Evolutionary conservation across 2,329 filamentous ascomycete genomes (phyloP), one percentile per base, ranked within the genome.

Genomic region (Fusarium sp.): DNA sequence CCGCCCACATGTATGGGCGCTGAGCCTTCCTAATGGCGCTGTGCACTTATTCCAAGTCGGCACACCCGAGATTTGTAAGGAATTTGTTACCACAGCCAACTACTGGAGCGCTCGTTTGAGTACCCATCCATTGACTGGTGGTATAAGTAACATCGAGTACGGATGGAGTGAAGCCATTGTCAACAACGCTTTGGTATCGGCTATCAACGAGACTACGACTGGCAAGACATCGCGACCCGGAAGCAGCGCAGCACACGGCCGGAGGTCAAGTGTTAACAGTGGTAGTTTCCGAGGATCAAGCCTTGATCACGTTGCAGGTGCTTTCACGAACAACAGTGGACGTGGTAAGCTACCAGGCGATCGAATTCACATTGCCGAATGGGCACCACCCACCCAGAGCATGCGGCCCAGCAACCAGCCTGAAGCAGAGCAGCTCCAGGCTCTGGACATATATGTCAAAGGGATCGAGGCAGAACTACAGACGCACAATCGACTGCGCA

Each of bases 21-120:
- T 99, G 57, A 97, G 93, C 70, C 85, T 99, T 49, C 95, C 96
- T 0, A 97, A 92, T 4, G 96, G 96, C 18, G 95, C 95, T 1
- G 95, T 99, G 2, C 96, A 99, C 80, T 87, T 99, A n/a, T 99
- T 99, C 87, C 95, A 98, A 78, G 96, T 96, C 54, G 96, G 96
- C 62, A 99, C 96, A 2, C 90, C 94, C 0, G 96, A 99, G 76
- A 97, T 98, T 77, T 93, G 95, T 76, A 92, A 93, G 75, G 96
- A 99, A 80, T 99, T 98, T 77, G 95, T 98, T 58, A 92, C 90
- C 23, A 97, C 95, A 4, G 94, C 94, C 77, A 99, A 99, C 82
- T 99, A 98, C 83, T 99, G 96, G 96, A 96, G 94, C 78, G 95
- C 96, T 5, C 90, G 96, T 57, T 86, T 98, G 37, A 97, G 94